Percentiles rank a stretch among this genome's conserved stretches.
phyloP scores from a whole-genome alignment of 1,284 basidiomycete genomes.

The Pholiota adiposa region DNA sequence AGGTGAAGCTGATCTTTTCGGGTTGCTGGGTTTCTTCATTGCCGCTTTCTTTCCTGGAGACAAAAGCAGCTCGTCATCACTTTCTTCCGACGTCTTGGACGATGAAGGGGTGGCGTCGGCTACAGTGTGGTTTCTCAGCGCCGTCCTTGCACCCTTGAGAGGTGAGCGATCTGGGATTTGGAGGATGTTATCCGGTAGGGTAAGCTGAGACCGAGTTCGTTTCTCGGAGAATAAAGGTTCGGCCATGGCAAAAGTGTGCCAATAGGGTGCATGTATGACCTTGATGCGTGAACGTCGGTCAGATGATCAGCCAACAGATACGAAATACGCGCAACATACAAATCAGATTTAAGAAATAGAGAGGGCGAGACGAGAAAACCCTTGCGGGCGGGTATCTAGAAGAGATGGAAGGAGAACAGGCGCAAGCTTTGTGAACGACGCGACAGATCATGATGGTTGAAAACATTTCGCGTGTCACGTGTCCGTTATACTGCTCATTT shows the following conservation, averaged over 20 bases:
- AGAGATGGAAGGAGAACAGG: not conserved
- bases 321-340: not conserved
- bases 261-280: conserved; percentile 15
- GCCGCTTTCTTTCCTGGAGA: conserved; percentile 37
- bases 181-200: conserved; percentile 47
- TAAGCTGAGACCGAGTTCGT: conserved; percentile 56
- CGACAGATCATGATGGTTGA: conserved; percentile 26
- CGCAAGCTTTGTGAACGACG: conserved; percentile 7
- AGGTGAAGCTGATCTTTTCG: conserved; percentile 48
- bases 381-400: conserved; percentile 3
- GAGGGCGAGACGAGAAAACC: not conserved
- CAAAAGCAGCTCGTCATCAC: conserved; percentile 44
- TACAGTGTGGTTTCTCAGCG: conserved; percentile 24
- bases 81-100: conserved; percentile 25
- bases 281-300: conserved; percentile 6
- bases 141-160: conserved; percentile 52
- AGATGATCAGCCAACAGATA: not conserved
- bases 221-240: conserved; percentile 34
- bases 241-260: conserved; percentile 29
- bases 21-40: conserved; percentile 14
- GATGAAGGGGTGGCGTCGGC: conserved; percentile 10
- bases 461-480: conserved; percentile 35
- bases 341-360: not conserved
- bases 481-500: conserved; percentile 10
- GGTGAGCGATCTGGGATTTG: conserved; percentile 50